A percentile compares a stretch with the other conserved stretches of the same genome.
Conservation (phyloP, 495 filamentous ascomycete genomes). For the Rhizodiscina lignyota region DNA sequence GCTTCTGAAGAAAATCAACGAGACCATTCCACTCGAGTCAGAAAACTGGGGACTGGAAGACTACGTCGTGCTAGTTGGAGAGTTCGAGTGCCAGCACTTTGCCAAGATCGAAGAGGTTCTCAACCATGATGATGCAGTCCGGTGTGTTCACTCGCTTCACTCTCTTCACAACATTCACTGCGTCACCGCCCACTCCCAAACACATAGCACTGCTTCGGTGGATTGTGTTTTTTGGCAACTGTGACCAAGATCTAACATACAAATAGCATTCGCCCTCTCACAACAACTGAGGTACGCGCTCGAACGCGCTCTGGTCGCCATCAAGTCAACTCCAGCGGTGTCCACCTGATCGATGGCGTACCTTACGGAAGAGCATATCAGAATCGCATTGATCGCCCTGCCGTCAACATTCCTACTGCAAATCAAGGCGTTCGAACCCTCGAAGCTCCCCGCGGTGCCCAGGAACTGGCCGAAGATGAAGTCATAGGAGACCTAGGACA, state of each 20-base stretch:
- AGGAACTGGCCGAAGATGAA: not conserved
- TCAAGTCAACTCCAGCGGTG: slow-evolving; percentile 69
- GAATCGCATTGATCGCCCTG: slow-evolving; percentile 44
- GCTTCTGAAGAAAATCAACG: slow-evolving; percentile 69
- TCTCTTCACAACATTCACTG: not conserved
- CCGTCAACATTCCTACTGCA: slow-evolving; percentile 55
- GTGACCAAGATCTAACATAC: slow-evolving; percentile 1
- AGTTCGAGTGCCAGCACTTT: slow-evolving; percentile 85
- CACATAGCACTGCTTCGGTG: too few species aligned
- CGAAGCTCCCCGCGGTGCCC: not conserved
- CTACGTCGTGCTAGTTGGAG: slow-evolving; percentile 70
- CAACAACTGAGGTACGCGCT: slow-evolving; percentile 54
- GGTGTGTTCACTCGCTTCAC: too few species aligned
- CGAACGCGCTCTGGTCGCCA: slow-evolving; percentile 62
- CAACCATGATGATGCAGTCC: slow-evolving; percentile 69
- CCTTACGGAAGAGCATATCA: slow-evolving; percentile 67
- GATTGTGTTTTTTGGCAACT: not conserved
- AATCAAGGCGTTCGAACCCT: slow-evolving; percentile 27
- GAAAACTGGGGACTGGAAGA: slow-evolving; percentile 80
- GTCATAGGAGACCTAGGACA: not conserved
- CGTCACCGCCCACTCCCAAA: too few species aligned
- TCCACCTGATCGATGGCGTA: slow-evolving; percentile 76
- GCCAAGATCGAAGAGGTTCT: slow-evolving; percentile 51
- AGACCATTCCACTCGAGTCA: slow-evolving; percentile 70
- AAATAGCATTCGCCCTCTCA: slow-evolving; percentile 68